Base-by-base conservation (phyloP, 2,329 filamentous ascomycete species). In the Trichothecium sympodiale region DNA sequence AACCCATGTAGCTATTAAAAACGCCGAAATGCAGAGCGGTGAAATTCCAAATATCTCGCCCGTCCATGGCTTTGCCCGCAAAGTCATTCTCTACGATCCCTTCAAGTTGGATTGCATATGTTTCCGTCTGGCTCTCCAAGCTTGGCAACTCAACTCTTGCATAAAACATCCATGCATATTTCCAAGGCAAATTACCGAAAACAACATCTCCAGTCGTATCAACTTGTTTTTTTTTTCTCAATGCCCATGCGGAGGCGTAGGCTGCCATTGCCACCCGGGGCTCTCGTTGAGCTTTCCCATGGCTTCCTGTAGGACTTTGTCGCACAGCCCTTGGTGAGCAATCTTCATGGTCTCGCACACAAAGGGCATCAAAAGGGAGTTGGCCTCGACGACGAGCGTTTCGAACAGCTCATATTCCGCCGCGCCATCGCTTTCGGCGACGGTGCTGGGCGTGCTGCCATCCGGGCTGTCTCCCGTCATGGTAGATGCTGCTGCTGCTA, bases 301-400 rank as follows among this genome's bases (percentile, higher is more conserved):
- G 3, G 47, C 47, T 37, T 56, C 50, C 13, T 54, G 41, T 17
- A 59, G 43, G 35, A 59, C 41, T 39, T 51, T 55, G 34, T 44
- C 41, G 37, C 49, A 49, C 27, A 59, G 44, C 7, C 52, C 46
- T 12, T 45, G 47, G 29, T 59, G 56, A 4, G 54, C 48, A 14
- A 43, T 31, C 33, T 49, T 39, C 35, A 53, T 52, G 20, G 48
- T 45, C 17, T 50, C 47, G 29, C 44, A 41, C 20, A 59, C 54
- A 31, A 59, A 54, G 4, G 55, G 53, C 54, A 59, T 57, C 31
- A 59, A 39, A 18, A 59, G 42, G 14, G 50, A 50, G 38, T 54
- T 58, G 16, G 50, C 46, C 40, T 59, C 55, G 30, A 59, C 46
- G 14, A 48, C 41, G 29, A 53, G 41, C 16, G 49, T 46, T 46